phyloP scores from a whole-genome alignment of 1,284 basidiomycete species.

The Ganoderma boninense region DNA sequence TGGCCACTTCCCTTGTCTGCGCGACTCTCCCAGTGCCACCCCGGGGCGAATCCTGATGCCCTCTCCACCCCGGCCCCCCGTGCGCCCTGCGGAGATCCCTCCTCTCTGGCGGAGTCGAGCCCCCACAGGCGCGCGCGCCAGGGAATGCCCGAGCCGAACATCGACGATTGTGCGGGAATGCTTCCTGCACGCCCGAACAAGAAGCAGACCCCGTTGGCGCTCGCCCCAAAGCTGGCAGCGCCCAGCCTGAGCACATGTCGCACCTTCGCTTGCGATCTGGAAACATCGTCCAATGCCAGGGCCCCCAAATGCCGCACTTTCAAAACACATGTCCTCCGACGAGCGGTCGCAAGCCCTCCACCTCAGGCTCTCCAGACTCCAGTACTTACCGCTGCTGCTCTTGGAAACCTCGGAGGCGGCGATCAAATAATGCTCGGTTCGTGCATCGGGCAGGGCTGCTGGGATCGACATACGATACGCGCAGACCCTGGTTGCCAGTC shows the following conservation, averaged over 20 bases:
- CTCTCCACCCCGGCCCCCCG: background rate
- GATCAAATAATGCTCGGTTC: background rate
- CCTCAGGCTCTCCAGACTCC: no score
- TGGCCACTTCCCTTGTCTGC: background rate
- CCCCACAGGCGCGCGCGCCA: conserved; percentile 6
- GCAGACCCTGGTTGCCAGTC: background rate
- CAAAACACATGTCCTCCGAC: conserved; percentile 1
- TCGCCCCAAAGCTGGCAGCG: background rate
- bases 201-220: conserved; percentile 13
- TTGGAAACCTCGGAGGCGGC: background rate
- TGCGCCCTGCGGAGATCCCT: conserved; percentile 12
- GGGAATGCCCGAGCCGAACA: conserved; percentile 14
- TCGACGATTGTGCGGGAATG: conserved; percentile 26
- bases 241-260: conserved; percentile 13
- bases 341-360: background rate
- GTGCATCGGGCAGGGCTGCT: background rate
- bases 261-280: conserved; percentile 11
- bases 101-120: conserved; percentile 11
- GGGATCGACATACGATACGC: background rate
- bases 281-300: background rate
- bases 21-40: background rate
- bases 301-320: background rate
- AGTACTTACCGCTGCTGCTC: no score
- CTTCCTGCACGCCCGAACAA: conserved; percentile 4
- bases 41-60: background rate